Base-by-base conservation (phyloP, 768 basidiomycete species). In the Hypholoma fasciculare region DNA sequence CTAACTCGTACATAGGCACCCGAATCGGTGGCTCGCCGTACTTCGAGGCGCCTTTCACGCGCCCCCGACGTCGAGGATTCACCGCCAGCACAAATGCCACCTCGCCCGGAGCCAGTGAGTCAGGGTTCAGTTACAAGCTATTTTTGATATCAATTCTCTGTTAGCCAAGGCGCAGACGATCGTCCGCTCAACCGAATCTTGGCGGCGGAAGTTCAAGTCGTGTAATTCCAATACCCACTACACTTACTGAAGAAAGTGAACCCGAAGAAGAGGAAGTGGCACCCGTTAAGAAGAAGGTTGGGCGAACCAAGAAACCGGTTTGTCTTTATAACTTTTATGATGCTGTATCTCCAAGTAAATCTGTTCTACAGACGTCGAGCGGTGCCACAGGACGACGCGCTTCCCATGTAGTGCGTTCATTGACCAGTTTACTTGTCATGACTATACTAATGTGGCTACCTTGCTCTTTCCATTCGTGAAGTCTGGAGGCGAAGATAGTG, bases 131-230 rank as follows among this genome's bases (percentile, higher is more conserved):
- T 51, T 50, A 62, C 7, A 26, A 20, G 63, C 62, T 38, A 56
- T 52, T 54, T 50, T 49, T 52, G 47, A 64, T 67, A 20, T 63
- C 56, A 30, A 48, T 30, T 49, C 2, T 20, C 53, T 30, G 19
- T 42, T 16, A 92, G 90, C 81, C 87, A n/a, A 93, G 92, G 67
- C 83, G 90, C 56, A 82, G 90, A 39, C 80, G 91, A 63, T 89
- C 90, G 12, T 90, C 91, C 23, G 90, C 90, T 1, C 87, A 92
- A 64, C 90, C 90, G 2, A 78, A 72, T 19, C 72, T 90, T 44
- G 86, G 85, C 46, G 81, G 85, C 49, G 80, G 82, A 3, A 66
- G 79, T 12, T 69, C 82, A 54, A 67, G 67, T 44, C 74, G 74
- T 56, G 75, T 71, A 30, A 60, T 74, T 53, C 68, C 74, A 1